Evolutionary conservation across 2,329 filamentous ascomycete species (phyloP).

Genomic region (Alternaria conjuncta): DNA sequence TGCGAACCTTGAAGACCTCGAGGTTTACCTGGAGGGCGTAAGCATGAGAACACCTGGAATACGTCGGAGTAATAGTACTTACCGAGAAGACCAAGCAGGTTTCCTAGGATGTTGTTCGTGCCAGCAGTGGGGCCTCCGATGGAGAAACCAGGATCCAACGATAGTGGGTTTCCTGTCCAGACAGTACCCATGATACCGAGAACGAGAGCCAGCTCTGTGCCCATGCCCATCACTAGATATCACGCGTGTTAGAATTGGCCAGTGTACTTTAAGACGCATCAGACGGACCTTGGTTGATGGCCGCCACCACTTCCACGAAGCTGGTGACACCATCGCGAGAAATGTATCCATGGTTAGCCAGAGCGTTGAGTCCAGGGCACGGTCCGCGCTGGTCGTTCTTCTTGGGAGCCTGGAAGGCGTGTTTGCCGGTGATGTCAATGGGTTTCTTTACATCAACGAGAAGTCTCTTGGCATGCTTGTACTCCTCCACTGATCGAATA

Average conservation of each 20-base stretch:
- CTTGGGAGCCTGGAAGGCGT: constrained; percentile 45
- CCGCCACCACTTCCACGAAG: constrained; percentile 51
- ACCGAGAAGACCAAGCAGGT: constrained; percentile 52
- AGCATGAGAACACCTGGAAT: constrained; percentile 15
- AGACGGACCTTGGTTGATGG: constrained; percentile 50
- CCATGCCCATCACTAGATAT: constrained; percentile 53
- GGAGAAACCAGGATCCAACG: constrained; percentile 58
- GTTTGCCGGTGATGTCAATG: constrained; percentile 29
- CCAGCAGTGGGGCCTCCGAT: constrained; percentile 53
- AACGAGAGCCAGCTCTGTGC: constrained; percentile 49
- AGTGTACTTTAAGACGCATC: neutral
- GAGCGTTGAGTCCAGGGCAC: constrained; percentile 52
- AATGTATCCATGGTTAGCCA: constrained; percentile 49
- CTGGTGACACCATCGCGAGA: constrained; percentile 47
- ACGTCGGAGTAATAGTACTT: constrained; percentile 35
- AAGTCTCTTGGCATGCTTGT: constrained; percentile 18
- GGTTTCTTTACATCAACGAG: constrained; percentile 31
- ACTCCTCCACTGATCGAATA: constrained; percentile 15
- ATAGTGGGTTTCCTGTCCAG: constrained; percentile 59
- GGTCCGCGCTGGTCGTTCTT: constrained; percentile 51
- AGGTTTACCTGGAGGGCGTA: constrained; percentile 43
- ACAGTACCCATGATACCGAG: constrained; percentile 56
- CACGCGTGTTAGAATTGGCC: neutral
- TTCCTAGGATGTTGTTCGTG: constrained; percentile 49
- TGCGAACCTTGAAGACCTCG: constrained; percentile 54